A percentile compares a stretch with the other conserved stretches of the same genome.
Conservation (phyloP, 2,329 filamentous ascomycete species). For the Raffaelea albimanens region DNA sequence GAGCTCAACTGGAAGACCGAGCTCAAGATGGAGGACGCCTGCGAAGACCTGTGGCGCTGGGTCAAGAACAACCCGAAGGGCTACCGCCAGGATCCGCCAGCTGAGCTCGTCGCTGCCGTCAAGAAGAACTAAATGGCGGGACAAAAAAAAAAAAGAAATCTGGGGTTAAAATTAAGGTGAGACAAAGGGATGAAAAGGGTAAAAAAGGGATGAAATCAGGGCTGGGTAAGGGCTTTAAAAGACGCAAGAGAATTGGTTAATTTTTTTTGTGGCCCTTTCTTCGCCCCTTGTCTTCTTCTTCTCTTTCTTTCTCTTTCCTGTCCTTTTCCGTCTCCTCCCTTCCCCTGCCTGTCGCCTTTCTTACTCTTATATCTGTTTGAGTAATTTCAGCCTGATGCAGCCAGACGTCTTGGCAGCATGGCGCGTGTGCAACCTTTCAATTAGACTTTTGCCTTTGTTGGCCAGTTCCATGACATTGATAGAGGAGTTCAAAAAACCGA, state of each 20-base stretch:
- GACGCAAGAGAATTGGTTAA: no score
- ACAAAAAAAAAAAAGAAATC: no score
- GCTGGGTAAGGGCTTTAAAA: no score
- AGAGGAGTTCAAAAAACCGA: no score
- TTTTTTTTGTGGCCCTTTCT: no score
- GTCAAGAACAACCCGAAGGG: conserved; percentile 94
- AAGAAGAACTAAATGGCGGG: conserved; percentile 16
- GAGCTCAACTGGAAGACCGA: conserved; percentile 92
- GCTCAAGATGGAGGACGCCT: conserved; percentile 83
- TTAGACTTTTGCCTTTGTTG: no score
- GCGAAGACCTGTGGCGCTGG: conserved; percentile 92
- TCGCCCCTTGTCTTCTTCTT: neutral
- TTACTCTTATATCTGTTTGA: neutral
- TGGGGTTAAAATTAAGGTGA: no score
- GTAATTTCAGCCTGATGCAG: neutral
- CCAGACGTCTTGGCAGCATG: no score
- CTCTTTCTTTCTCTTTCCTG: neutral
- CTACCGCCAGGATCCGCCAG: conserved; percentile 84
- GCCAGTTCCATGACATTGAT: no score
- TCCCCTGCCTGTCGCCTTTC: neutral
- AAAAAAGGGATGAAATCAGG: no score
- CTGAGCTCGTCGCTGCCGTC: conserved; percentile 61
- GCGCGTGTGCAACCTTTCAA: no score
- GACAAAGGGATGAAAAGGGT: no score
- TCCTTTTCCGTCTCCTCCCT: neutral